Percentiles rank a stretch among this genome's conserved stretches.
phyloP scores from a whole-genome alignment of 805 yeast genomes.

The Yamadazyma endophytica region DNA sequence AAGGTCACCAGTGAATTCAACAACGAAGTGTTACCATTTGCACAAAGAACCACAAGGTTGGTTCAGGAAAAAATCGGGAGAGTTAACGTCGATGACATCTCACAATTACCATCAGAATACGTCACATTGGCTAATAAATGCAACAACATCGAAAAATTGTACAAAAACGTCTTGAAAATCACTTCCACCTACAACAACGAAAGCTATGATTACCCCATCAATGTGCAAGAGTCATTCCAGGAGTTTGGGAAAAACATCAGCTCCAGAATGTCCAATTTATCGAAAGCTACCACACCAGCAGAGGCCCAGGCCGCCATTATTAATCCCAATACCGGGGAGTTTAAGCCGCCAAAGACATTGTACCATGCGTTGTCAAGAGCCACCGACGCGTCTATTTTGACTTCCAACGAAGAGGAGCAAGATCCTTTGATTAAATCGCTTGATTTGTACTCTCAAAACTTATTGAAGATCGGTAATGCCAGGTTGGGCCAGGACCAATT shows the following conservation, averaged over 20 bases:
- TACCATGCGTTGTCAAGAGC: conserved; percentile 81
- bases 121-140: conserved; percentile 41
- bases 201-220: conserved; percentile 79
- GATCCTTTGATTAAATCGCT: conserved; percentile 60
- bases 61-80: conserved; percentile 78
- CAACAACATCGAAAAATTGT: conserved; percentile 37
- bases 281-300: conserved; percentile 70
- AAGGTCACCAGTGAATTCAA: conserved; percentile 53
- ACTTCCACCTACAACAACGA: conserved; percentile 63
- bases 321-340: conserved; percentile 31
- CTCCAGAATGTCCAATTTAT: conserved; percentile 59
- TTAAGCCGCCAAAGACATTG: conserved; percentile 72
- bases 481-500: conserved; percentile 78
- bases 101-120: conserved; percentile 78
- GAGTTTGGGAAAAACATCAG: conserved; percentile 67
- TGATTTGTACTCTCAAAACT: conserved; percentile 62
- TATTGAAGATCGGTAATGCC: conserved; percentile 75
- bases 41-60: conserved; percentile 74
- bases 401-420: conserved; percentile 32
- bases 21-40: conserved; percentile 53
- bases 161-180: conserved; percentile 39
- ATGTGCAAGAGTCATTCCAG: conserved; percentile 67
- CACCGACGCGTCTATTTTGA: conserved; percentile 49
- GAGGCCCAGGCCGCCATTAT: conserved; percentile 75
- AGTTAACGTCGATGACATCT: conserved; percentile 62